These are phyloP conservation scores for Fusarium albidum DNA, from an alignment of 2,329 filamentous ascomycete genomes.

Conservation along the genomic window DNA sequence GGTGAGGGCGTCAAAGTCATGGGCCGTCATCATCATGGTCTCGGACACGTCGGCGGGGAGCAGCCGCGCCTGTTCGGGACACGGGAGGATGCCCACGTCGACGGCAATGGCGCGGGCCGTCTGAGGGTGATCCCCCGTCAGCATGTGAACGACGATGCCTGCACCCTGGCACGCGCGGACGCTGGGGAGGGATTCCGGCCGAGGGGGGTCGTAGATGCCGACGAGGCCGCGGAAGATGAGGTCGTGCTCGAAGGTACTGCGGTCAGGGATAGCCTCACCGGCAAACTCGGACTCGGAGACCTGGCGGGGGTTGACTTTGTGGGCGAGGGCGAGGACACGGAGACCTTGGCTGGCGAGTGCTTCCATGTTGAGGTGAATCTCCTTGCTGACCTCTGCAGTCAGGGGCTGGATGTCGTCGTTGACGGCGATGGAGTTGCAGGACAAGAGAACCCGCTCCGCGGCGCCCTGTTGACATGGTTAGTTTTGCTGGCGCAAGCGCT, in stretches of 20 bases:
- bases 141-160: conserved; percentile 69
- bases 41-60: conserved; percentile 60
- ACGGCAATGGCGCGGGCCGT: conserved; percentile 68
- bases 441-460: conserved; percentile 71
- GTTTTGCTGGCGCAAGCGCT: accelerated
- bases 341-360: conserved; percentile 68
- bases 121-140: conserved; percentile 69
- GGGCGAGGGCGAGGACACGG: conserved; percentile 70
- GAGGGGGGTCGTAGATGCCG: conserved; percentile 73
- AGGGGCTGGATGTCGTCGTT: conserved; percentile 47
- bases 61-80: conserved; percentile 44
- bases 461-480: conserved; percentile 55
- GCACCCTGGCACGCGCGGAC: conserved; percentile 64
- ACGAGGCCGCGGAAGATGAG: conserved; percentile 71
- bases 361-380: conserved; percentile 73
- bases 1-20: conserved; percentile 69
- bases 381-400: conserved; percentile 51
- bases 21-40: conserved; percentile 68
- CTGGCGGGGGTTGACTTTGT: conserved; percentile 20
- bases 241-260: conserved; percentile 55
- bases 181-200: conserved; percentile 65
- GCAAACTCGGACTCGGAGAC: conserved; percentile 42
- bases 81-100: conserved; percentile 66
- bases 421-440: conserved; percentile 60
- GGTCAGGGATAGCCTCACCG: conserved; percentile 26